Percentiles rank a stretch among this genome's conserved stretches.
Evolutionary conservation across 2,329 filamentous ascomycete genomes (phyloP).

Genomic region (Penicillium paneum): DNA sequence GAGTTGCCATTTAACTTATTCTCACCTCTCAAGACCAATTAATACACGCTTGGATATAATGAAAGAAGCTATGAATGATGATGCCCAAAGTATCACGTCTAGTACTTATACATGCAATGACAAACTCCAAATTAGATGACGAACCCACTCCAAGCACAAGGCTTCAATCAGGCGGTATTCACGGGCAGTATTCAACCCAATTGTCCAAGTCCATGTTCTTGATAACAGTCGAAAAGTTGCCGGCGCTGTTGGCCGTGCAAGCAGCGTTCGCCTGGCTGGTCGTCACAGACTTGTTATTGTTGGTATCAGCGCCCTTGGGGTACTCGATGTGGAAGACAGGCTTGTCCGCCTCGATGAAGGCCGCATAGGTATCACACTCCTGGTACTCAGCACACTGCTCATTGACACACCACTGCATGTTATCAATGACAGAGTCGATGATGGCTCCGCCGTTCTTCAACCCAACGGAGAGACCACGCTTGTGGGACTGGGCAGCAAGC

Average conservation of each 20-base stretch:
- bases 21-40: background rate
- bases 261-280: constrained; percentile 36
- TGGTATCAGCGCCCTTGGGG: constrained; percentile 49
- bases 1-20: background rate
- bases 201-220: constrained; percentile 64
- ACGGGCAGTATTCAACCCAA: constrained; percentile 58
- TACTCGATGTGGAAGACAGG: constrained; percentile 75
- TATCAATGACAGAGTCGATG: constrained; percentile 49
- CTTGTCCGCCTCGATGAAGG: constrained; percentile 60
- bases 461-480: constrained; percentile 58
- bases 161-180: background rate
- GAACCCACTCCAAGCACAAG: background rate
- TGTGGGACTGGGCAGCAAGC: constrained; percentile 54
- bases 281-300: constrained; percentile 35
- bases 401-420: constrained; percentile 65
- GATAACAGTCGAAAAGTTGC: constrained; percentile 61
- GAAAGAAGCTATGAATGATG: background rate
- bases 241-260: constrained; percentile 49
- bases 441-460: constrained; percentile 67
- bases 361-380: constrained; percentile 58
- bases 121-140: background rate
- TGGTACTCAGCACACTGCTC: constrained; percentile 63
- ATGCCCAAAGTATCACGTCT: background rate
- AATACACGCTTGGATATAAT: background rate
- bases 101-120: constrained; percentile 8